Evolutionary conservation across 768 basidiomycete genomes (phyloP), one percentile per base, ranked within the genome.

Genomic region (Pleurotus cornucopiae): DNA sequence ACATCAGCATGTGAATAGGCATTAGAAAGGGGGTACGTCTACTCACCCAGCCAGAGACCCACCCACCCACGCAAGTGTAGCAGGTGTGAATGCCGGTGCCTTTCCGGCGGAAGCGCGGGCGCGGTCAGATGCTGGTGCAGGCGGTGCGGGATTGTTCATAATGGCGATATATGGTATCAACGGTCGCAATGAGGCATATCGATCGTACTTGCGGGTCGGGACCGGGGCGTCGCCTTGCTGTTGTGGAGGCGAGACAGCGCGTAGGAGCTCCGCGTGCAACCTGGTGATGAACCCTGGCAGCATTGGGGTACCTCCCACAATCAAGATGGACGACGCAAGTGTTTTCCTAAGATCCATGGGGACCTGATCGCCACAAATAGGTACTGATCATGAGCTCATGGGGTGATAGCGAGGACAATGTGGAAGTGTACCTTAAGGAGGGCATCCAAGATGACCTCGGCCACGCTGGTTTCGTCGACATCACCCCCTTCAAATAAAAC

Each of bases 271-370:
- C 1, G 77, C 70, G 26, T 91, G 88, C n/a, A 98, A 77, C 5
- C 97, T 85, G 4, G 90, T 86, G 44, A 96, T 91, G 70, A 98
- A 96, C 0, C 94, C 94, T 1, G 95, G 93, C 6, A 98, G 71
- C 86, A 92, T 92, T 3, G 90, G 78, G 1, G 92, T 94, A 0
- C 97, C 97, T 5, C 97, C 97, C 1, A 82, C 79, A 34, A 97
- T 80, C 44, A 98, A 79, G 47, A 99, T 88, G 4, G 90, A 89
- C 0, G 89, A 88, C 1, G 86, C 85, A 62, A 98, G 76, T 0
- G 86, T 86, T 67, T 85, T 86, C 12, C 95, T 85, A 14, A 98
- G 83, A 69, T 99, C 96, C 20, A 95, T 79, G 0, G 97, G 93
- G 0, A 91, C 84, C 93, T 97, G 63, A 0, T 59, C 56, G 56